Base-by-base conservation (phyloP, 257 asterid species). In the Prunella vulgaris region DNA sequence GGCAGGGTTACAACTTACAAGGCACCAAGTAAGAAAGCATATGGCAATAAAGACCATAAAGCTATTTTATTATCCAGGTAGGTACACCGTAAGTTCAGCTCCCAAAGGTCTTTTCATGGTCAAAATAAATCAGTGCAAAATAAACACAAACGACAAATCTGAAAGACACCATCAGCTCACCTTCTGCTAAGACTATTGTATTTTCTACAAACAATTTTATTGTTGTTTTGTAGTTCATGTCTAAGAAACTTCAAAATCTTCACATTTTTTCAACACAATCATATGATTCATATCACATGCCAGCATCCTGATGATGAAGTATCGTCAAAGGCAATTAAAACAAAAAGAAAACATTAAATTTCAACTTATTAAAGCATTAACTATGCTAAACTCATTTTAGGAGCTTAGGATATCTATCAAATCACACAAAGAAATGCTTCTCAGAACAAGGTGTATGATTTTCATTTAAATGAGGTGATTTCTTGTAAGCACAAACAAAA, bases 101-200 rank as follows among this genome's bases (percentile, higher is more conserved):
- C 68, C 42, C 5, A 54, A 60, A 49, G 56, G 32, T 15, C 58
- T 49, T 60, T 58, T 48, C 59, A 20, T 10, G 38, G 70, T 71
- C 72, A 58, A 61, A 70, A 38, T 56, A 53, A 62, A 17, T 64
- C 48, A 64, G 52, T 65, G 58, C 67, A 70, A 62, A 76, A 74
- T 69, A 64, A 14, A 28, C 44, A 60, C 66, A 60, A 27, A 67
- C 21, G 0, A 66, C 76, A 38, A 65, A 90, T 97, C 99, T 87
- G 85, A 70, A 94, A 94, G 64, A 87, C 81, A 68, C 96, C 96
- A 78, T 85, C 99, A 94, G 83, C 79, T 89, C 95, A 10, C 99
- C 99, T 86, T 91, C 97, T 79, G 99, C 99, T 76, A 94, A 68
- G 74, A 94, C 89, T 48, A 91, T 78, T 2, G 97, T 89, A 75